Conservation (phyloP, 371 early-diverging fungal genomes). For the Lichtheimia hyalospora region DNA sequence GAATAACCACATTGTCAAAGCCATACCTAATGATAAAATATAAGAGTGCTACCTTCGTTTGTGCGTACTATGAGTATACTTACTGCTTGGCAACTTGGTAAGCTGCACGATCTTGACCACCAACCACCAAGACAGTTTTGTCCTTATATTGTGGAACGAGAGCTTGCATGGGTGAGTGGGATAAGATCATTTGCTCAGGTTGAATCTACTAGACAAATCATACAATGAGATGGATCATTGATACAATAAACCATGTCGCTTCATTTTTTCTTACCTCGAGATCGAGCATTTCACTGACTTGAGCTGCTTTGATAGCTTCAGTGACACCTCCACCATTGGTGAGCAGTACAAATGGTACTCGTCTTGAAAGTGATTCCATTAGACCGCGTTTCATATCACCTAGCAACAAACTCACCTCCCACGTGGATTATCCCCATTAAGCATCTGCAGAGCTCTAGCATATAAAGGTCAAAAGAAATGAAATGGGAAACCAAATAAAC, state of each 20-base stretch:
- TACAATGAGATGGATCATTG: background rate
- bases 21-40: conserved; percentile 58
- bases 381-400: background rate
- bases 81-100: conserved; percentile 61
- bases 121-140: conserved; percentile 70
- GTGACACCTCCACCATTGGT: conserved; percentile 90
- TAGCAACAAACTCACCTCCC: conserved; percentile 29
- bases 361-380: conserved; percentile 22
- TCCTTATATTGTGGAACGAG: conserved; percentile 58
- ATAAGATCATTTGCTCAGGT: conserved; percentile 74
- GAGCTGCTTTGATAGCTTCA: conserved; percentile 72
- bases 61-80: background rate
- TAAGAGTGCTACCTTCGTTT: background rate
- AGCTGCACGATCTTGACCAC: conserved; percentile 65
- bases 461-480: too few species aligned
- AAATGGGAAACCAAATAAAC: too few species aligned
- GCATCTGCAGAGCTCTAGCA: conserved; percentile 51
- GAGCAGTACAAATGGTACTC: conserved; percentile 75
- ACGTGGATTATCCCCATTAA: conserved; percentile 59
- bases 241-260: too few species aligned
- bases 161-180: conserved; percentile 83
- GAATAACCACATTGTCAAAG: conserved; percentile 72
- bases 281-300: conserved; percentile 64
- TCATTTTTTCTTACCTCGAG: conserved; percentile 40
- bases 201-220: conserved; percentile 43